Base-by-base conservation (phyloP, 495 filamentous ascomycete species). In the Astrothelium macrocarpum region DNA sequence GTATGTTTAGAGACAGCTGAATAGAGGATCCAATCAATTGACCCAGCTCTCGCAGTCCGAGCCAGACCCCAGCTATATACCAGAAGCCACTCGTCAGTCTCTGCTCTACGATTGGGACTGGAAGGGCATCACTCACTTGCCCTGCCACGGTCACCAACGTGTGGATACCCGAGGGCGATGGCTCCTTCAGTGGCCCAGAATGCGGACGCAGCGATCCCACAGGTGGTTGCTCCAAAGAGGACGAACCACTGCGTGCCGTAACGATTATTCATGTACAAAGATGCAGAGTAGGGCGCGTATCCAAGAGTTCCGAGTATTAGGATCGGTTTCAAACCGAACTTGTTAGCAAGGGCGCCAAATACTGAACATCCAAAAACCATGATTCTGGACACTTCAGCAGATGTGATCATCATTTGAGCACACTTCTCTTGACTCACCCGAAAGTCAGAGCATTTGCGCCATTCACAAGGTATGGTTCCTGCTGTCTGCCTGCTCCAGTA, bases 181-280 rank as follows among this genome's bases (percentile, higher is more conserved):
- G 82, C 81, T 49, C 81, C 81, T 63, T 85, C 83, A 53, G 78
- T 78, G 0, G 79, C 82, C 82, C 83, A 84, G n/a, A 84, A 71
- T 9, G 81, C 72, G 9, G 80, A 80, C 0, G 82, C 82, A 4
- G 78, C 77, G 36, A 84, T 74, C 0, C 83, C 82, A 68, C 83
- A 85, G 11, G 78, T 77, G 2, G 78, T 81, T 5, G 81, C 81
- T 5, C 81, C 83, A 1, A 85, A 75, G 18, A 84, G 67, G 0
- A 84, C 76, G 59, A 85, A 79, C 83, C 82, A 85, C 59, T 80
- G 75, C 12, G 75, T 78, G 3, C 81, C 82, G 68, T 79, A 83
- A 0, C 80, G 77, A 68, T 82, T 85, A 67, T 85, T 84, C 62
- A 79, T 77, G 64, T 85, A 85, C 25, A 85, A 68, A 0, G 79